Evolutionary conservation across 2,329 filamentous ascomycete genomes (phyloP).

Genomic region (Sclerotinia trifoliorum): DNA sequence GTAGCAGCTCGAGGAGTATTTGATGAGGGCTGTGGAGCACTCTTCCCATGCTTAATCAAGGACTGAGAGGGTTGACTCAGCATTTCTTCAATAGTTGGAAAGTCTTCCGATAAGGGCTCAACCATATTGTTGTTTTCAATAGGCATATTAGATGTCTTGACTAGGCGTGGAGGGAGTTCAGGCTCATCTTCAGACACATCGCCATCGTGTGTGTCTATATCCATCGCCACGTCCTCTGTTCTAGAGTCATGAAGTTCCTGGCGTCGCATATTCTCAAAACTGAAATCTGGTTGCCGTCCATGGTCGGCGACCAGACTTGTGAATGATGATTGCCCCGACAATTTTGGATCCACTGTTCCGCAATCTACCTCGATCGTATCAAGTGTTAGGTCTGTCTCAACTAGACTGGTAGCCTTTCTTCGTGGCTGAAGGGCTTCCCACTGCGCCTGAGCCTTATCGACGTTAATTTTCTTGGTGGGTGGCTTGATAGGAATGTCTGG

Average conservation of each 20-base stretch:
- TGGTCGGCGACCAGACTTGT: constrained; percentile 46
- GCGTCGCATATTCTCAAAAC: constrained; percentile 39
- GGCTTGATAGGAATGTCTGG: not conserved
- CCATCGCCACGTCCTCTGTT: constrained; percentile 18
- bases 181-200: constrained; percentile 5
- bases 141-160: not conserved
- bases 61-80: constrained; percentile 38
- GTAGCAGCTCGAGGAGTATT: not conserved
- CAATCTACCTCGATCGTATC: constrained; percentile 18
- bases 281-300: constrained; percentile 52
- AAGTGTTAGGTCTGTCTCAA: constrained; percentile 5
- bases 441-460: constrained; percentile 27
- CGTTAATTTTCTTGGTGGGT: constrained; percentile 12
- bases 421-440: constrained; percentile 29
- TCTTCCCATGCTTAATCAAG: constrained; percentile 33
- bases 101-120: constrained; percentile 28
- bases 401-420: not conserved
- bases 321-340: constrained; percentile 42
- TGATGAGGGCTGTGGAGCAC: not conserved
- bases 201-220: not conserved
- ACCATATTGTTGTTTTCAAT: constrained; percentile 1
- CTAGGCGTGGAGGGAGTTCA: constrained; percentile 14
- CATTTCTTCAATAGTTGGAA: constrained; percentile 32
- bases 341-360: constrained; percentile 34
- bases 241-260: constrained; percentile 25